Evolutionary conservation across 495 filamentous ascomycete species (phyloP).

Genomic region (Neurospora sp.): DNA sequence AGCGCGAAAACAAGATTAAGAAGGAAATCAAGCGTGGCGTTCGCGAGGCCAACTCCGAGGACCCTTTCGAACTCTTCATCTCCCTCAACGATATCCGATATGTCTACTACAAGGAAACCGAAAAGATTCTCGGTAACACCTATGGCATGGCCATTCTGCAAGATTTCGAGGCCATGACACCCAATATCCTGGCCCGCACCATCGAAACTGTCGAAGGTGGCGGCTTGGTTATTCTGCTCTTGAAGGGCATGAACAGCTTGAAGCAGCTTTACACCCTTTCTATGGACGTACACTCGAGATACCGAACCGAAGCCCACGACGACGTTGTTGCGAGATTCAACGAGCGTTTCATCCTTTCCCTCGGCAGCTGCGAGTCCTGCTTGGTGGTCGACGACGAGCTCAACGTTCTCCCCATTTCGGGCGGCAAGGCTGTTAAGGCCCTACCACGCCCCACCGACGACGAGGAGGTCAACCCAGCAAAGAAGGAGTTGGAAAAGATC

Average conservation of each 20-base stretch:
- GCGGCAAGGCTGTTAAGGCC: slow-evolving; percentile 82
- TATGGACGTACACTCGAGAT: slow-evolving; percentile 97
- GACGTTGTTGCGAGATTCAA: slow-evolving; percentile 97
- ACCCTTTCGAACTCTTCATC: slow-evolving; percentile 97
- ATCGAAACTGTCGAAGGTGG: slow-evolving; percentile 98
- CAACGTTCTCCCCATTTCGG: slow-evolving; percentile 95
- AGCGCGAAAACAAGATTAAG: slow-evolving; percentile 95
- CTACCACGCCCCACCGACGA: slow-evolving; percentile 65
- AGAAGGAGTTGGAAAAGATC: slow-evolving; percentile 72
- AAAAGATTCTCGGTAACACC: slow-evolving; percentile 96
- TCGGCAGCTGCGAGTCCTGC: slow-evolving; percentile 89
- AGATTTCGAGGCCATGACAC: slow-evolving; percentile 96
- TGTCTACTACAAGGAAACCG: slow-evolving; percentile 99
- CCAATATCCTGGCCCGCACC: slow-evolving; percentile 87
- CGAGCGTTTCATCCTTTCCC: slow-evolving; percentile 90
- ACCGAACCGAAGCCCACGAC: slow-evolving; percentile 91
- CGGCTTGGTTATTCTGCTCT: slow-evolving; percentile 76
- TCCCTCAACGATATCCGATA: slow-evolving; percentile 95
- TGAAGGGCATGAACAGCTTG: slow-evolving; percentile 95
- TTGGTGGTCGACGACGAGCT: slow-evolving; percentile 96
- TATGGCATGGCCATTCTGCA: slow-evolving; percentile 98
- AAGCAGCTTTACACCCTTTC: slow-evolving; percentile 95
- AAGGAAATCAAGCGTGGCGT: slow-evolving; percentile 95
- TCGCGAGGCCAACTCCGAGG: slow-evolving; percentile 87
- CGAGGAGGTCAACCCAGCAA: slow-evolving; percentile 51